These are phyloP conservation scores for Saccharomycopsis javanensis DNA, from an alignment of 805 yeast genomes.

Conservation along the genomic window DNA sequence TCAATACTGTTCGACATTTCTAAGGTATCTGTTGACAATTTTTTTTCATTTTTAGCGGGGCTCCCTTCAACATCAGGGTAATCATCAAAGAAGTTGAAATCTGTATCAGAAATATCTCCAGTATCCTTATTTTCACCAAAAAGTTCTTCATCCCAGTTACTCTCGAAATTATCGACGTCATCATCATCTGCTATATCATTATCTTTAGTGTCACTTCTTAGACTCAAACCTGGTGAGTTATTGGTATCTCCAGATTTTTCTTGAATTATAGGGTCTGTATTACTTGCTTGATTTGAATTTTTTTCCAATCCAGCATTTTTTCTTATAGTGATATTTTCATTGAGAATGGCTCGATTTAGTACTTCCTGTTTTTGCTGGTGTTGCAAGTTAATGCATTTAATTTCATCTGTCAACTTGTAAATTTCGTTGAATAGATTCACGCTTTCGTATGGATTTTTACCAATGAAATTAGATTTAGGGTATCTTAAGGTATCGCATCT, in stretches of 20 bases:
- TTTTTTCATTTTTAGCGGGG: not conserved
- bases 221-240: not conserved
- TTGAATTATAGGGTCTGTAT: not conserved
- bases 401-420: not conserved
- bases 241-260: not conserved
- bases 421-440: not conserved
- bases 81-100: conserved; percentile 24
- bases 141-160: conserved; percentile 26
- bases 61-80: not conserved
- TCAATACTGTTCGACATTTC: not conserved
- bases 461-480: not conserved
- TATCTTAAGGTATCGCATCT: conserved; percentile 23
- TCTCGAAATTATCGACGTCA: conserved; percentile 21
- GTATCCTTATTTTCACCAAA: conserved; percentile 26
- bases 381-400: not conserved
- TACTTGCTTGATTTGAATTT: not conserved
- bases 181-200: not conserved
- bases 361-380: not conserved
- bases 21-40: not conserved
- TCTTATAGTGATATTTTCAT: not conserved
- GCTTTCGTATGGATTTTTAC: not conserved
- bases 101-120: conserved; percentile 22
- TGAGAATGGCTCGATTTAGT: not conserved
- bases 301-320: not conserved
- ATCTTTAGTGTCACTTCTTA: not conserved